Base-by-base conservation (phyloP, 1,284 basidiomycete genomes). In the Amylostereum chailletii region DNA sequence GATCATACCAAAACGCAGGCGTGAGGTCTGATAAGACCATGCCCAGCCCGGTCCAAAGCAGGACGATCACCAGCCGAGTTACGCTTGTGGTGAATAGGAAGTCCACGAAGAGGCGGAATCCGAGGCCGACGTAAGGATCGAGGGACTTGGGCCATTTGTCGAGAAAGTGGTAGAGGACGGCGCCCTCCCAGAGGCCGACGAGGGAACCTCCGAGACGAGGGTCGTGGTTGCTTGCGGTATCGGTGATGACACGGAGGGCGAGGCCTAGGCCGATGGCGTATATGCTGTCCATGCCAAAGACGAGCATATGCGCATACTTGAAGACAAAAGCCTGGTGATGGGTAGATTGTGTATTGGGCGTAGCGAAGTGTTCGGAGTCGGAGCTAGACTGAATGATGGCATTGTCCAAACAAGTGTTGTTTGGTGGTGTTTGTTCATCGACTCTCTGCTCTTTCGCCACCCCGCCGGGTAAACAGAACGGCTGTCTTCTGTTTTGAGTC, bases 131-230 rank as follows among this genome's bases (percentile, higher is more conserved):
- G 62, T 81, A 84, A 6, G 84, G 82, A 61, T 85, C 81, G 44
- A 68, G 66, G 2, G 78, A 76, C 47, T 63, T 64, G 19, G 81
- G 81, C 59, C 72, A 72, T 60, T 83, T 83, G 53, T 74, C 72
- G 53, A 83, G 62, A 61, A 86, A 86, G 58, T 86, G 84, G 45
- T 79, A 76, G 48, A 85, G 71, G 40, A 86, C 76, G 27, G 84
- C 73, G 42, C 84, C 84, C 64, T 87, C 85, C 83, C 84, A 87
- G 27, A 87, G 64, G 10, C 84, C 84, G 47, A 87, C 69, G 52
- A 87, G 71, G 8, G 77, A 76, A 10, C 78, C 77, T 52, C 69
- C 62, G 46, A 75, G 56, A 48, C 64, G 63, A 52, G 65, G 56
- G 45, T 79, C 75, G 53, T 77, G 67, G 53, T 74, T 66, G 38